Evolutionary conservation across 148 eudicot genomes (phyloP).

Genomic region (Vaccinium darrowii): DNA sequence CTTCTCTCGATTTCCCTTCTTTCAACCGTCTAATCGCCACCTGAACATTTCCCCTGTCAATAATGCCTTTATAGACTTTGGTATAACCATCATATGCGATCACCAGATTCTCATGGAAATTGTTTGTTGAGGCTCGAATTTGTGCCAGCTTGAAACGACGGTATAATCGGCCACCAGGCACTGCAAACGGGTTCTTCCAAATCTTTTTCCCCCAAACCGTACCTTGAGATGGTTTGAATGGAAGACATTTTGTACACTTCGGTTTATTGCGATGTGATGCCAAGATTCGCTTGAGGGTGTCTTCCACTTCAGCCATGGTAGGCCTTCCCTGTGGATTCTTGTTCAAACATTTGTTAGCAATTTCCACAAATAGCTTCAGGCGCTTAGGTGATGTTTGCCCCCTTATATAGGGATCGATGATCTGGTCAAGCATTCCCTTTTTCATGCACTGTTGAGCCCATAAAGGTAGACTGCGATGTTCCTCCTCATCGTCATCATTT

Average conservation of each 20-base stretch:
- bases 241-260: background rate
- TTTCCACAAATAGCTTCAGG: constrained; percentile 15
- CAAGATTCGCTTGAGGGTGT: constrained; percentile 18
- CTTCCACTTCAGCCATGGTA: constrained; percentile 28
- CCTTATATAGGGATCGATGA: constrained; percentile 19
- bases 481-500: constrained; percentile 18
- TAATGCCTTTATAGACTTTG: background rate
- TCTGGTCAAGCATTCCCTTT: constrained; percentile 7
- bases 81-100: background rate
- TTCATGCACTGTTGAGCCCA: constrained; percentile 28
- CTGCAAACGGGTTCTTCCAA: background rate
- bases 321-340: constrained; percentile 21
- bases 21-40: background rate
- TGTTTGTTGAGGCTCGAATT: background rate
- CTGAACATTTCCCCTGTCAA: background rate
- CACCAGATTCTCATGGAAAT: background rate
- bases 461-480: background rate
- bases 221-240: background rate
- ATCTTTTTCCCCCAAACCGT: background rate
- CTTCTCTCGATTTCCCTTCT: background rate
- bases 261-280: background rate
- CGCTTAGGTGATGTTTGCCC: constrained; percentile 17
- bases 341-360: constrained; percentile 23
- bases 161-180: background rate
- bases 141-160: background rate